Conservation (phyloP, 2,329 filamentous ascomycete species). For the Alternaria dauci region DNA sequence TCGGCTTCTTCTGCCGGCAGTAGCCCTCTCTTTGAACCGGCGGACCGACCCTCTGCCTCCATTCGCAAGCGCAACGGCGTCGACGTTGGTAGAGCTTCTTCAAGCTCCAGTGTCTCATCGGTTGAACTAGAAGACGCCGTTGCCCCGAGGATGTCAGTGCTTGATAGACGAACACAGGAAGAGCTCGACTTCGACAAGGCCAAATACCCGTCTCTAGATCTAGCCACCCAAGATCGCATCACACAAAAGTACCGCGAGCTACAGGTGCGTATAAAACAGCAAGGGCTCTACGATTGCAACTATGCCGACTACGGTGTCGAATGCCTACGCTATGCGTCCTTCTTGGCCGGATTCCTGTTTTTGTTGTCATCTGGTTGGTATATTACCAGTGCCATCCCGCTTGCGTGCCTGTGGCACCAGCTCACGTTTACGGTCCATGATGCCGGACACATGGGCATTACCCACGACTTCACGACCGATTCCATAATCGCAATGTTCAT, state of each 20-base stretch:
- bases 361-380: conserved; percentile 56
- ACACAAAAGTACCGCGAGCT: conserved; percentile 83
- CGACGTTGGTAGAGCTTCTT: conserved; percentile 54
- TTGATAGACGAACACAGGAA: conserved; percentile 76
- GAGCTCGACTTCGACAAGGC: conserved; percentile 78
- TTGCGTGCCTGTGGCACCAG: conserved; percentile 93
- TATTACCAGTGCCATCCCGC: conserved; percentile 72
- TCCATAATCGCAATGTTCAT: conserved; percentile 88
- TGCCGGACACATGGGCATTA: conserved; percentile 96
- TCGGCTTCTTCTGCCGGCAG: conserved; percentile 62
- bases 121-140: conserved; percentile 53
- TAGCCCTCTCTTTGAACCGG: conserved; percentile 67
- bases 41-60: conserved; percentile 49
- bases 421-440: conserved; percentile 94
- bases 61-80: conserved; percentile 53
- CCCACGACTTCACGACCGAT: conserved; percentile 85
- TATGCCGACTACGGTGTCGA: conserved; percentile 83
- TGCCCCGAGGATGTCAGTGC: conserved; percentile 64
- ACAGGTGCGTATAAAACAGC: conserved; percentile 73
- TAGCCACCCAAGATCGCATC: conserved; percentile 76
- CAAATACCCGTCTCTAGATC: conserved; percentile 82
- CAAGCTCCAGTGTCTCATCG: conserved; percentile 68
- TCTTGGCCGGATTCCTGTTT: conserved; percentile 69
- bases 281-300: conserved; percentile 84
- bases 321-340: conserved; percentile 71